Evolutionary conservation across 768 basidiomycete species (phyloP).

Genomic region (Multifurca ochricompacta): DNA sequence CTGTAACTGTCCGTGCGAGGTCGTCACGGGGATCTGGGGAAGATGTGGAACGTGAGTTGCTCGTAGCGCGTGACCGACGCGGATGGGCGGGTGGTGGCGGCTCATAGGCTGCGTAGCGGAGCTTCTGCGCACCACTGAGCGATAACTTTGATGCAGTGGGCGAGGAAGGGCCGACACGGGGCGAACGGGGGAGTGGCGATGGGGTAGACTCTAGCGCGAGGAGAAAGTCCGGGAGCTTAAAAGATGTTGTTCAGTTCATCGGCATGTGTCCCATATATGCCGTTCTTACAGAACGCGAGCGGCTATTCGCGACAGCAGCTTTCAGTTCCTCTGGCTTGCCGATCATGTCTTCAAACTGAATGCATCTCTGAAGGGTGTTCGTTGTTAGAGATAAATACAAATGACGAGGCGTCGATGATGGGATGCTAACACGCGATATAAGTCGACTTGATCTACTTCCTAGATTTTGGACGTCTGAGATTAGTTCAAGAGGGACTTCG

Average conservation of each 20-base stretch:
- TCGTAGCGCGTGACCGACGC: constrained; percentile 27
- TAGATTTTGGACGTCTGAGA: constrained; percentile 36
- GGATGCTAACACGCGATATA: constrained; percentile 44
- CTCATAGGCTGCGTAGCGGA: constrained; percentile 68
- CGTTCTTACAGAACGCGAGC: constrained; percentile 47
- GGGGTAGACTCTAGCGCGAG: constrained; percentile 36
- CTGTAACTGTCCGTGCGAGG: constrained; percentile 20
- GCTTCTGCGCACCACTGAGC: constrained; percentile 34
- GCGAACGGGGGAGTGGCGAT: constrained; percentile 20
- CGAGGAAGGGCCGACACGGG: constrained; percentile 13
- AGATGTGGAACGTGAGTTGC: constrained; percentile 31
- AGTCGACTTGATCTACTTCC: constrained; percentile 41
- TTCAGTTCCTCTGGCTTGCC: constrained; percentile 38
- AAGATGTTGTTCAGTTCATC: constrained; percentile 7
- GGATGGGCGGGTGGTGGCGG: constrained; percentile 40
- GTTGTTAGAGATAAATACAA: constrained; percentile 1
- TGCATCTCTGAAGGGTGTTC: constrained; percentile 47
- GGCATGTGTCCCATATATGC: background rate
- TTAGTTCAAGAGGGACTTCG: constrained; percentile 40
- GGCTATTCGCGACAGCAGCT: constrained; percentile 40
- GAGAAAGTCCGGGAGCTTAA: constrained; percentile 67
- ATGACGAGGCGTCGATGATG: constrained; percentile 12
- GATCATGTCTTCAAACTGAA: constrained; percentile 51
- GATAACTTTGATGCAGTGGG: constrained; percentile 25
- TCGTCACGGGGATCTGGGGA: constrained; percentile 30